phyloP scores from a whole-genome alignment of 2,329 filamentous ascomycete species.

The Diaporthe humulicola region DNA sequence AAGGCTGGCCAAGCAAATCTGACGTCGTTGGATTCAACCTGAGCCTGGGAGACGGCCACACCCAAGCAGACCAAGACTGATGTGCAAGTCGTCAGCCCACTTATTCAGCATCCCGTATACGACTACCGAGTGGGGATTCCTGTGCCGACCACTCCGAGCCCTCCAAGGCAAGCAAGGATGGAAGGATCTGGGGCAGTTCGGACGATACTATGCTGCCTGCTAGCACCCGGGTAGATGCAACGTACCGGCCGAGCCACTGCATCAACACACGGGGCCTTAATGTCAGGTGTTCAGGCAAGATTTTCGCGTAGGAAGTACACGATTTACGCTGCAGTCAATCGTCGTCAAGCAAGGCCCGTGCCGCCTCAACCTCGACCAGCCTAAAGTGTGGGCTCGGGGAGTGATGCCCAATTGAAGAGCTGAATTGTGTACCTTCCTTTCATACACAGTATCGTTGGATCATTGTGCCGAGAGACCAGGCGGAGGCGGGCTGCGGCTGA shows the following conservation, averaged over 20 bases:
- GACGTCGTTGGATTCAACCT: constrained; percentile 1
- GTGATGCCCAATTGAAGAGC: not conserved
- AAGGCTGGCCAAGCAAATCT: constrained; percentile 14
- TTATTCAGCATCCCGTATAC: constrained; percentile 14
- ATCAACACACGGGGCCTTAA: not conserved
- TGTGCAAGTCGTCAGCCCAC: constrained; percentile 1
- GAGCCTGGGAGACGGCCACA: not conserved
- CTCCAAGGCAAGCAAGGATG: not conserved
- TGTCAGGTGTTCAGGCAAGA: constrained; percentile 1
- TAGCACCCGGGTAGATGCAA: not conserved
- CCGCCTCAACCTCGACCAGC: not conserved
- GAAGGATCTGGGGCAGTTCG: constrained; percentile 6
- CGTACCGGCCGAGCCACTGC: not conserved
- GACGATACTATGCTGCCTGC: not conserved
- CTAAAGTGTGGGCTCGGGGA: not conserved
- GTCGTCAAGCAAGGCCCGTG: not conserved
- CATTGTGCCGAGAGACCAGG: not conserved
- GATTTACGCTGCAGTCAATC: not conserved
- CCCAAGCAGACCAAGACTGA: constrained; percentile 1
- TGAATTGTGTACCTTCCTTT: not conserved
- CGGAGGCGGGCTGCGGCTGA: not conserved
- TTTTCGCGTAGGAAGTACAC: not conserved
- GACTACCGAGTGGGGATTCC: constrained; percentile 5
- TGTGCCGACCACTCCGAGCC: constrained; percentile 5
- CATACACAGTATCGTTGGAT: constrained; percentile 2